Percentiles rank a stretch among this genome's conserved stretches.
phyloP scores from a whole-genome alignment of 2,329 filamentous ascomycete genomes.

The Colletotrichum sublineola region DNA sequence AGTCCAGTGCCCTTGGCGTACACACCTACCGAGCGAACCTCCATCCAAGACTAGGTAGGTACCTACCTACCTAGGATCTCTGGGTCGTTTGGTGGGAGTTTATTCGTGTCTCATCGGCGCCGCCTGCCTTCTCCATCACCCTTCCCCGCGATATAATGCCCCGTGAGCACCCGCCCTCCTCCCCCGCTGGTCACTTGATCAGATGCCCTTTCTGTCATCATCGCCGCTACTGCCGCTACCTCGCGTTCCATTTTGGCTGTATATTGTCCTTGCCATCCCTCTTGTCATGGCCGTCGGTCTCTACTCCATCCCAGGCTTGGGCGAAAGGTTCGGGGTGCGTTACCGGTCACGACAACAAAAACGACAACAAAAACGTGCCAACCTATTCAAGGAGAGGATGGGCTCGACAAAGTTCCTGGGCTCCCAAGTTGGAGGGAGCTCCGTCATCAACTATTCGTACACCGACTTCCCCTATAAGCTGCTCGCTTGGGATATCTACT shows the following conservation, averaged over 20 bases:
- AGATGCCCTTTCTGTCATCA: constrained; percentile 28
- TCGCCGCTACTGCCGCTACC: constrained; percentile 1
- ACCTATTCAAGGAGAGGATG: constrained; percentile 38
- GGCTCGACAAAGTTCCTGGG: constrained; percentile 65
- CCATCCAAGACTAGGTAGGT: neutral
- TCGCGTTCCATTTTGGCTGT: constrained; percentile 2
- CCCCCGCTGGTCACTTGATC: constrained; percentile 37
- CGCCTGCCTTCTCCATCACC: constrained; percentile 21
- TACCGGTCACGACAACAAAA: constrained; percentile 28
- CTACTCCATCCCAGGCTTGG: constrained; percentile 28
- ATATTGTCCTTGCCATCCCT: constrained; percentile 16
- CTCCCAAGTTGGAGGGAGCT: constrained; percentile 69
- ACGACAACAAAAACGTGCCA: constrained; percentile 33
- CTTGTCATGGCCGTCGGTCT: constrained; percentile 32
- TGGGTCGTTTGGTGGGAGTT: constrained; percentile 14
- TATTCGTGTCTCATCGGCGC: constrained; percentile 28
- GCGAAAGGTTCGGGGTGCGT: constrained; percentile 16
- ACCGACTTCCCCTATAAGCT: constrained; percentile 68
- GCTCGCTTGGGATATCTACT: constrained; percentile 65
- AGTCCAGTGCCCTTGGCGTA: neutral
- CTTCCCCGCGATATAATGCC: constrained; percentile 38
- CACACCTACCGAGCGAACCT: neutral
- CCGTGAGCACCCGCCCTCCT: constrained; percentile 35
- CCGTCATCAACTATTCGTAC: constrained; percentile 72
- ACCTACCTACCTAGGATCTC: constrained; percentile 4